A percentile compares a stretch with the other conserved stretches of the same genome.
Conservation (phyloP, 768 basidiomycete species). For the Kwoniella newhampshirensis region DNA sequence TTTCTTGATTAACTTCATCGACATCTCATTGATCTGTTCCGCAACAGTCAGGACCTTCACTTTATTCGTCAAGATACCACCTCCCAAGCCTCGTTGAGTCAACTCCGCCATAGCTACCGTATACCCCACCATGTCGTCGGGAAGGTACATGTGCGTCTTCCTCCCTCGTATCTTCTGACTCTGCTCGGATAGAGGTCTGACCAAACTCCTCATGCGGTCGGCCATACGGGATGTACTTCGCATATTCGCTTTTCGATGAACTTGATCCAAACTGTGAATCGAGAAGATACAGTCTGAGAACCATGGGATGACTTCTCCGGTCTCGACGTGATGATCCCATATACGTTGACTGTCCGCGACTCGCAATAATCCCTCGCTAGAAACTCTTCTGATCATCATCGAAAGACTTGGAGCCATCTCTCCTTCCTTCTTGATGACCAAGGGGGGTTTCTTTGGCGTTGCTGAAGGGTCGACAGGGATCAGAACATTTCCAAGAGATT, state of each 20-base stretch:
- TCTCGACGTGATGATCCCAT: constrained; percentile 51
- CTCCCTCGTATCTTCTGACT: constrained; percentile 74
- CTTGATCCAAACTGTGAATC: constrained; percentile 26
- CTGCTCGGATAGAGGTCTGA: constrained; percentile 79
- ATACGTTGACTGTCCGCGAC: constrained; percentile 49
- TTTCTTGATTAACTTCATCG: constrained; percentile 73
- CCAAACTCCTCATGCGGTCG: constrained; percentile 76
- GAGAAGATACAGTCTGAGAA: constrained; percentile 46
- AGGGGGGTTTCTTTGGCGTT: constrained; percentile 18
- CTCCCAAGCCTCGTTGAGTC: constrained; percentile 65
- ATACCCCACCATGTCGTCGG: constrained; percentile 86
- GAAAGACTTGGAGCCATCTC: constrained; percentile 61
- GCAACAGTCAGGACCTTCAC: constrained; percentile 59
- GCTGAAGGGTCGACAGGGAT: constrained; percentile 66
- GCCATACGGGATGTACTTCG: constrained; percentile 74
- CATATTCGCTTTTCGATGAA: constrained; percentile 44
- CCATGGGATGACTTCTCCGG: constrained; percentile 51
- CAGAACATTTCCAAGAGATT: constrained; percentile 90
- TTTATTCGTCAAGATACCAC: constrained; percentile 34
- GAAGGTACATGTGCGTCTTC: constrained; percentile 82
- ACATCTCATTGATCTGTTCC: constrained; percentile 75
- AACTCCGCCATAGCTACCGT: constrained; percentile 80
- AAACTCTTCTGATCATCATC: constrained; percentile 86
- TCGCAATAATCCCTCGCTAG: constrained; percentile 80
- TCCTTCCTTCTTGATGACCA: constrained; percentile 45